phyloP scores from a whole-genome alignment of 73 alveolate genomes.

The Stentor roeselii region DNA sequence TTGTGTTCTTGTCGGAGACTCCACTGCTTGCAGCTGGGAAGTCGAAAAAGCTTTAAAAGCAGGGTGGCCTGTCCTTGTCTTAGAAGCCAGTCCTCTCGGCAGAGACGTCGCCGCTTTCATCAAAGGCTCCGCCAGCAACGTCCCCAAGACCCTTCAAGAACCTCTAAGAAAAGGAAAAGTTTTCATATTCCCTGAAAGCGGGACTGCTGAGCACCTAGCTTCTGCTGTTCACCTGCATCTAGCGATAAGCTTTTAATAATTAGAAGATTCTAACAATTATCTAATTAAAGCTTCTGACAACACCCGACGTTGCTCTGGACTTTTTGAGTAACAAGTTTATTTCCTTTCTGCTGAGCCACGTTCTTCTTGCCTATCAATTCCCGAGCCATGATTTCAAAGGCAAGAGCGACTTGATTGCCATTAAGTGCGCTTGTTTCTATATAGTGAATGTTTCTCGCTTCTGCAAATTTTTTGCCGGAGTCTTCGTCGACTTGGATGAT shows the following conservation, averaged over 20 bases:
- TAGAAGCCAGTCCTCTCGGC: conserved; percentile 53
- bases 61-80: conserved; percentile 31
- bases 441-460: conserved; percentile 62
- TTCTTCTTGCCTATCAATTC: conserved; percentile 22
- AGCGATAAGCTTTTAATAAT: conserved; percentile 40
- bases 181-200: conserved; percentile 35
- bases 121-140: conserved; percentile 30
- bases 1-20: conserved; percentile 56
- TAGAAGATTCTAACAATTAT: too few relatives aligned
- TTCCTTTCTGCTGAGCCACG: neutral
- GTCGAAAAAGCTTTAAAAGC: conserved; percentile 34
- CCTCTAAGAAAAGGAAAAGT: conserved; percentile 24
- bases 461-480: conserved; percentile 82
- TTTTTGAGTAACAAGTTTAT: too few relatives aligned
- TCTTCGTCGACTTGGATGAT: conserved; percentile 30
- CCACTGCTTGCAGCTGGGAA: conserved; percentile 45
- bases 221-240: conserved; percentile 48
- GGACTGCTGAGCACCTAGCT: conserved; percentile 57
- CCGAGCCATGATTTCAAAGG: conserved; percentile 60
- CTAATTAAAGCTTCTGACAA: too few relatives aligned
- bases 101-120: conserved; percentile 28
- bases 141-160: conserved; percentile 30
- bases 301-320: too few relatives aligned
- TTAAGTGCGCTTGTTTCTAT: conserved; percentile 88
- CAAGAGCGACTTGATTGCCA: conserved; percentile 63